phyloP scores from a whole-genome alignment of 495 filamentous ascomycete genomes.

The Apiosordaria backusii region DNA sequence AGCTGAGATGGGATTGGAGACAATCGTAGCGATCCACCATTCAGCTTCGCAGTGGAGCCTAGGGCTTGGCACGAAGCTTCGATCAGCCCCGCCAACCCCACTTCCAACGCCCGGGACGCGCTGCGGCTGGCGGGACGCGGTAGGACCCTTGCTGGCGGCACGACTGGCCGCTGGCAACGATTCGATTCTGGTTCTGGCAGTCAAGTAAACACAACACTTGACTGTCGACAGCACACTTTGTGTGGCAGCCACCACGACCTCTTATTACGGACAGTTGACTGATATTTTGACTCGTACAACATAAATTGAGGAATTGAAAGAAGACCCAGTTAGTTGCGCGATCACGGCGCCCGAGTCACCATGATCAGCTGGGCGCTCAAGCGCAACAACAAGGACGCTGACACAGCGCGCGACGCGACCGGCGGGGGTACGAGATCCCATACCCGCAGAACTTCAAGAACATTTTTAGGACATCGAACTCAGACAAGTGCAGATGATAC shows the following conservation, averaged over 20 bases:
- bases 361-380: constrained; percentile 59
- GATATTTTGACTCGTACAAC: background rate
- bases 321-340: background rate
- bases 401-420: constrained; percentile 32
- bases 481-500: constrained; percentile 38
- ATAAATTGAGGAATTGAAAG: background rate
- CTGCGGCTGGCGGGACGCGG: background rate
- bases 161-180: background rate
- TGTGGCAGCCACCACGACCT: background rate
- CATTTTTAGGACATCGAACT: constrained; percentile 12
- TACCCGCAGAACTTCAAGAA: background rate
- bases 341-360: constrained; percentile 12
- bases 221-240: background rate
- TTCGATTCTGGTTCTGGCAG: constrained; percentile 6
- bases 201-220: constrained; percentile 5
- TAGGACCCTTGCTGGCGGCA: background rate
- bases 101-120: background rate
- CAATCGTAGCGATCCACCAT: background rate
- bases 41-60: background rate
- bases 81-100: background rate
- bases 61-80: background rate
- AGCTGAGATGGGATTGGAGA: background rate
- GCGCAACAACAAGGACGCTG: constrained; percentile 25
- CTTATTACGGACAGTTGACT: background rate
- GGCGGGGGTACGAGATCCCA: constrained; percentile 2